These are phyloP conservation scores for Strigomonas galati DNA, from an alignment of 208 protist species.

Conservation along the genomic window DNA sequence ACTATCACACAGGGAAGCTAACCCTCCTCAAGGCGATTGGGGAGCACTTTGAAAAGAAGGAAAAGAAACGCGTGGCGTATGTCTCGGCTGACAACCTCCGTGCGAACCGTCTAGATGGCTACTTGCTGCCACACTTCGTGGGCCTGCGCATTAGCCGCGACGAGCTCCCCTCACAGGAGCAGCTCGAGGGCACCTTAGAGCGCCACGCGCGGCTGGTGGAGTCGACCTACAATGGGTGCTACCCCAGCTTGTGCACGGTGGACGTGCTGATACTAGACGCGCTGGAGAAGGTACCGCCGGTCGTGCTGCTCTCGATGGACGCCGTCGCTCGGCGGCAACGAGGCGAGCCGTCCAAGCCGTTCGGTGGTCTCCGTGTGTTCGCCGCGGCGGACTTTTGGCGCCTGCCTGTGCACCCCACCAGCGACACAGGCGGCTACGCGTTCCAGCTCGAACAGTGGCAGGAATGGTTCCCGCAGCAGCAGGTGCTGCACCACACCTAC, in stretches of 20 bases:
- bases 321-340: slow-evolving; percentile 59
- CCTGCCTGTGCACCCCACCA: slow-evolving; percentile 71
- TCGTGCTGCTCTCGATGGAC: slow-evolving; percentile 72
- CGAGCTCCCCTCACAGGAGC: slow-evolving; percentile 83
- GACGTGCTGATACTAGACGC: slow-evolving; percentile 83
- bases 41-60: slow-evolving; percentile 41
- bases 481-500: slow-evolving; percentile 47
- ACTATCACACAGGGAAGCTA: slow-evolving; percentile 77
- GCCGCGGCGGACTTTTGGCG: slow-evolving; percentile 84
- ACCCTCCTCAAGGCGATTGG: slow-evolving; percentile 76
- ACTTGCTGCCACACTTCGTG: slow-evolving; percentile 74
- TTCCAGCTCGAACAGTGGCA: slow-evolving; percentile 77
- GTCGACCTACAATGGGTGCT: slow-evolving; percentile 54
- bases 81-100: slow-evolving; percentile 63
- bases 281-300: slow-evolving; percentile 55
- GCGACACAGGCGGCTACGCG: slow-evolving; percentile 78
- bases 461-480: slow-evolving; percentile 69
- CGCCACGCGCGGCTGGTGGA: slow-evolving; percentile 78
- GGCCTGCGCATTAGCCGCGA: slow-evolving; percentile 68
- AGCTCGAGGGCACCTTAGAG: slow-evolving; percentile 80
- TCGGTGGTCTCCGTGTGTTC: slow-evolving; percentile 82
- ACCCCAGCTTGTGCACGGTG: slow-evolving; percentile 59
- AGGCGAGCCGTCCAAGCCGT: slow-evolving; percentile 34
- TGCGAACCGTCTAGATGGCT: slow-evolving; percentile 61
- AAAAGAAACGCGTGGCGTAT: slow-evolving; percentile 54